Evolutionary conservation across 345 rosid species (phyloP).

Genomic region (Firmiana major): DNA sequence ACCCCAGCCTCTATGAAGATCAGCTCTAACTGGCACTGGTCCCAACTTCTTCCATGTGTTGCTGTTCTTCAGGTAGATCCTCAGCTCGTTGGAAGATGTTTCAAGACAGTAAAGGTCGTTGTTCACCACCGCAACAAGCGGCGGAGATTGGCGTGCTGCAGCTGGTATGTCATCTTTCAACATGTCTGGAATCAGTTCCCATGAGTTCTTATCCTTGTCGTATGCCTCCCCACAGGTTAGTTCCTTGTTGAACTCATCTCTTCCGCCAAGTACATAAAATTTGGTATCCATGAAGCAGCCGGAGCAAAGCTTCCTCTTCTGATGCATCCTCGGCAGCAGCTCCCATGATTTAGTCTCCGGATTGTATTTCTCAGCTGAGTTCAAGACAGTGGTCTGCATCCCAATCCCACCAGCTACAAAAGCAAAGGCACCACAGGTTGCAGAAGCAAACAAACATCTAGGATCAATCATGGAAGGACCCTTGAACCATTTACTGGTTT

Average conservation of each 20-base stretch:
- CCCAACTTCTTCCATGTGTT: slow-evolving; percentile 78
- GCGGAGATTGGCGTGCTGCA: slow-evolving; percentile 63
- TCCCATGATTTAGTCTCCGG: slow-evolving; percentile 68
- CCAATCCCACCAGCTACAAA: slow-evolving; percentile 75
- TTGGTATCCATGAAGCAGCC: slow-evolving; percentile 75
- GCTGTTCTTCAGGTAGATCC: slow-evolving; percentile 49
- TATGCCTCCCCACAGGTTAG: slow-evolving; percentile 81
- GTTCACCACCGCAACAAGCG: slow-evolving; percentile 69
- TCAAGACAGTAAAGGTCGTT: slow-evolving; percentile 69
- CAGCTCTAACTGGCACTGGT: slow-evolving; percentile 71
- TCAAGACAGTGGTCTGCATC: slow-evolving; percentile 39
- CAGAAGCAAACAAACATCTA: slow-evolving; percentile 77
- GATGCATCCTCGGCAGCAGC: slow-evolving; percentile 47
- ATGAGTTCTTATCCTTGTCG: slow-evolving; percentile 43
- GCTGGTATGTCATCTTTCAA: slow-evolving; percentile 46
- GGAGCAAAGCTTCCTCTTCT: slow-evolving; percentile 50
- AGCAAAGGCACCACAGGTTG: slow-evolving; percentile 55
- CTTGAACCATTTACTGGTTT: slow-evolving; percentile 64
- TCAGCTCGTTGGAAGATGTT: slow-evolving; percentile 61
- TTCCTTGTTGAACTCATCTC: slow-evolving; percentile 38
- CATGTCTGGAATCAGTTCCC: slow-evolving; percentile 64
- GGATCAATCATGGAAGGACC: slow-evolving; percentile 71
- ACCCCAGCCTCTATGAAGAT: slow-evolving; percentile 76
- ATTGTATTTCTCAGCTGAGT: slow-evolving; percentile 65
- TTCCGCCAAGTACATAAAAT: slow-evolving; percentile 77